These are phyloP conservation scores for Uromyces viciae-fabae DNA, from an alignment of 1,284 basidiomycete genomes.

Conservation along the genomic window DNA sequence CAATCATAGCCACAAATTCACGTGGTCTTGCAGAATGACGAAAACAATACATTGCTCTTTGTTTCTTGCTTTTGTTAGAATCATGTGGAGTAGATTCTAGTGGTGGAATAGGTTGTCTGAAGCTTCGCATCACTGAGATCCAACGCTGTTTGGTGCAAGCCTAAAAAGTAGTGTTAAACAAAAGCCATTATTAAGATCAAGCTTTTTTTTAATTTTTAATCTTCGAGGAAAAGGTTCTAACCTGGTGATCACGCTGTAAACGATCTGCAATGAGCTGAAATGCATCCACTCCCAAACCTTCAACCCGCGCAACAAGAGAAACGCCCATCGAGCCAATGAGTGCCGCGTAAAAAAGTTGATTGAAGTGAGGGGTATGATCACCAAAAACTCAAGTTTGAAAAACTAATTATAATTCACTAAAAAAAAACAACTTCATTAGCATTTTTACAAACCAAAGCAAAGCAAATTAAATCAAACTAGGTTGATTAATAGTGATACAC, in stretches of 20 bases:
- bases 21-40: slow-evolving; percentile 33
- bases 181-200: background rate
- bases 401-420: no score
- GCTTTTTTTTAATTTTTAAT: background rate
- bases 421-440: no score
- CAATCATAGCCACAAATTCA: slow-evolving; percentile 32
- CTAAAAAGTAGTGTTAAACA: background rate
- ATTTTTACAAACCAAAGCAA: no score
- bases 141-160: slow-evolving; percentile 21
- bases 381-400: no score
- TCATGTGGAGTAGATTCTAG: background rate
- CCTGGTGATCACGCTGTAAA: slow-evolving; percentile 34
- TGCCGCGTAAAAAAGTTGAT: no score
- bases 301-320: slow-evolving; percentile 28
- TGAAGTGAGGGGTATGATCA: no score
- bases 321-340: slow-evolving; percentile 33
- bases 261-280: slow-evolving; percentile 32
- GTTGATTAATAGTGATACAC: no score
- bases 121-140: slow-evolving; percentile 24
- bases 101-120: slow-evolving; percentile 25
- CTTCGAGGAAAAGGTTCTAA: background rate
- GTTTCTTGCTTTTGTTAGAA: slow-evolving; percentile 9
- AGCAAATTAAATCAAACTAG: no score
- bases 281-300: slow-evolving; percentile 16
- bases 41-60: slow-evolving; percentile 25